phyloP scores from a whole-genome alignment of 495 filamentous ascomycete species.

The Haplographium delicatum region DNA sequence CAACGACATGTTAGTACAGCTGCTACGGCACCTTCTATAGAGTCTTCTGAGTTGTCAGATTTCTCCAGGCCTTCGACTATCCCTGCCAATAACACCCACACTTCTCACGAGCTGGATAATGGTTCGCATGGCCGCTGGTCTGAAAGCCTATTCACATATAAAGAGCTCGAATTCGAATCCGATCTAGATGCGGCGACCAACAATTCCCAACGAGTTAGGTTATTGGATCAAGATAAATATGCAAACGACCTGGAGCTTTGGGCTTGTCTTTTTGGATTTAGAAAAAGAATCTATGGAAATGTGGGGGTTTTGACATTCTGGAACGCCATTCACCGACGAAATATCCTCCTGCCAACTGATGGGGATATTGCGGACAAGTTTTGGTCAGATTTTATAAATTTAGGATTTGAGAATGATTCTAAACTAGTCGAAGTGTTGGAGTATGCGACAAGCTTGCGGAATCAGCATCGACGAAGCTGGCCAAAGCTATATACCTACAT shows the following conservation, averaged over 20 bases:
- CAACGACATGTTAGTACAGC: constrained; percentile 12
- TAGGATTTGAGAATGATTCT: constrained; percentile 39
- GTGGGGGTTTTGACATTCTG: constrained; percentile 58
- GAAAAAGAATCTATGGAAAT: constrained; percentile 54
- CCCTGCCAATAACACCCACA: too few species aligned
- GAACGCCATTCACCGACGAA: constrained; percentile 47
- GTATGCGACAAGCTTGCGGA: constrained; percentile 51
- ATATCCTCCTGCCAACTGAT: constrained; percentile 41
- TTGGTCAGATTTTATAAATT: constrained; percentile 50
- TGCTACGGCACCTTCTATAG: neutral
- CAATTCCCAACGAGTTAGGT: constrained; percentile 25
- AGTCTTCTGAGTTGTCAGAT: constrained; percentile 9
- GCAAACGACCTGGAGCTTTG: constrained; percentile 54
- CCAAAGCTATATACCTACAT: constrained; percentile 42
- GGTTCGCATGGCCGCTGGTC: too few species aligned
- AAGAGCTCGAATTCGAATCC: constrained; percentile 43
- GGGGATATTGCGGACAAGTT: constrained; percentile 47
- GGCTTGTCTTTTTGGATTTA: constrained; percentile 57
- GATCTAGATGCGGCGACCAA: constrained; percentile 43
- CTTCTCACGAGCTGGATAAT: too few species aligned
- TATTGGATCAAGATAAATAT: constrained; percentile 50
- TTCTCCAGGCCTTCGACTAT: too few species aligned
- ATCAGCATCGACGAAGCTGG: constrained; percentile 40
- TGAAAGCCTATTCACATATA: constrained; percentile 8
- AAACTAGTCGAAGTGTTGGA: constrained; percentile 44